Evolutionary conservation across 805 yeast species (phyloP), one percentile per base, ranked within the genome.

Genomic region (Starmerella geochares): DNA sequence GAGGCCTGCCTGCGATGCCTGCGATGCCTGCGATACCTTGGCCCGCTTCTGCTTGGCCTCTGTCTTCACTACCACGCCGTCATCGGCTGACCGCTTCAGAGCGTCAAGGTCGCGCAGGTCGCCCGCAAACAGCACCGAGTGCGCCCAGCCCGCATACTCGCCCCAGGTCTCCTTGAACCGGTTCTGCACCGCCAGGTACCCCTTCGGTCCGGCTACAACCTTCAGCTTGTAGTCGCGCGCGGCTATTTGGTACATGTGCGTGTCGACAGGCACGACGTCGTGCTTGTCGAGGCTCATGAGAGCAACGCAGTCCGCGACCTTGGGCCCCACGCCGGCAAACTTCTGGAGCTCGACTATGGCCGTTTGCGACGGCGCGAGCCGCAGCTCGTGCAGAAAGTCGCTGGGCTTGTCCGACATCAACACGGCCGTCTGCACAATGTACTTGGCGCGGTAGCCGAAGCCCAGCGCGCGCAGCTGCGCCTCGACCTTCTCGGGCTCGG

Each of bases 81-180:
- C 33, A 19, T n/a, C 16, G 17, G 44, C 44, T 3, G 33, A 14
- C 20, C 46, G 47, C 48, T 53, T 53, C 11, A 53, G 19, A 13
- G 36, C n/a, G 49, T 83, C 76, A 50, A 85, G 71, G 52, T 83
- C 87, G 45, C 68, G 67, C 49, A 88, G 71, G 61, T 87, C 96
- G 5, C 87, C 85, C 0, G 96, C 82, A 66, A 88, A 88, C 50
- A 88, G 70, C 10, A 90, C 86, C n/a, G 90, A 83, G 61, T 90
- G 98, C 0, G 97, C 97, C 98, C 98, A 92, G 0, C 98, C 98
- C 1, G 98, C 96, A 62, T 83, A 83, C 1, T 76, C 76, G 0
- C 96, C 96, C 90, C 96, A 92, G 39, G 80, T 67, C 0, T 72
- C 71, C 40, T 74, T 71, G 62, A 90, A 80, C 62, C 73, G 76